Conservation (phyloP, 1,284 basidiomycete genomes). For the Cerrena zonata region DNA sequence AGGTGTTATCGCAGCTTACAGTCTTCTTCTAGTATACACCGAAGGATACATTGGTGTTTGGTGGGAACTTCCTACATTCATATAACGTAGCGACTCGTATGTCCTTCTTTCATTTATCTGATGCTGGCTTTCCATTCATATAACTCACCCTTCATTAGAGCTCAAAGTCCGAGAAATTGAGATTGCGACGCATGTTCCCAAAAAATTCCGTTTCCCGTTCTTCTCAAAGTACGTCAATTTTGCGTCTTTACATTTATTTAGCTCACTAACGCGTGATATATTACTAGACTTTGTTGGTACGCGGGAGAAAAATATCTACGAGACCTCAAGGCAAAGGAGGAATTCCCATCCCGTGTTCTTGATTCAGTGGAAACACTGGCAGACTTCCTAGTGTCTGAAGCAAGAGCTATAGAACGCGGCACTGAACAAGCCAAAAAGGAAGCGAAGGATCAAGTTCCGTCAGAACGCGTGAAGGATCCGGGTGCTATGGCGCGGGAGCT, state of each 20-base stretch:
- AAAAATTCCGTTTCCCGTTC: slow-evolving; percentile 88
- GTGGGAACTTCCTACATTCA: slow-evolving; percentile 93
- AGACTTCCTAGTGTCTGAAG: slow-evolving; percentile 76
- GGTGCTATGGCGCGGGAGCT: slow-evolving; percentile 74
- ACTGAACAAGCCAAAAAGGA: slow-evolving; percentile 61
- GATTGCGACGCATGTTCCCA: slow-evolving; percentile 86
- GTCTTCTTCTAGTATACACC: slow-evolving; percentile 90
- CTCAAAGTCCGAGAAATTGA: slow-evolving; percentile 87
- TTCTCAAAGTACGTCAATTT: slow-evolving; percentile 61
- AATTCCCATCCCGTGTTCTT: slow-evolving; percentile 61
- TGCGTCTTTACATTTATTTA: too few species aligned
- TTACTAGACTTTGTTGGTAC: slow-evolving; percentile 81
- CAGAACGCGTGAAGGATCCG: slow-evolving; percentile 75
- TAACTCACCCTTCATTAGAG: slow-evolving; percentile 44
- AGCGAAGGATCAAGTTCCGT: slow-evolving; percentile 73
- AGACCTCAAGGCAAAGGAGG: slow-evolving; percentile 61
- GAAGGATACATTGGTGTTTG: slow-evolving; percentile 87
- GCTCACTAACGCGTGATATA: not conserved
- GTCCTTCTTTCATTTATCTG: too few species aligned
- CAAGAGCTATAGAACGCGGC: slow-evolving; percentile 60
- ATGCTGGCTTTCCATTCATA: slow-evolving; percentile 6
- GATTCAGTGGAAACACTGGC: slow-evolving; percentile 68
- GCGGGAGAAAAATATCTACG: slow-evolving; percentile 74
- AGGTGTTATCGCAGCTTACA: slow-evolving; percentile 1
- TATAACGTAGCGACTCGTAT: slow-evolving; percentile 70